Evolutionary conservation across 371 early-diverging fungal species (phyloP).

Genomic region (Syncephalis plumigaleata): DNA sequence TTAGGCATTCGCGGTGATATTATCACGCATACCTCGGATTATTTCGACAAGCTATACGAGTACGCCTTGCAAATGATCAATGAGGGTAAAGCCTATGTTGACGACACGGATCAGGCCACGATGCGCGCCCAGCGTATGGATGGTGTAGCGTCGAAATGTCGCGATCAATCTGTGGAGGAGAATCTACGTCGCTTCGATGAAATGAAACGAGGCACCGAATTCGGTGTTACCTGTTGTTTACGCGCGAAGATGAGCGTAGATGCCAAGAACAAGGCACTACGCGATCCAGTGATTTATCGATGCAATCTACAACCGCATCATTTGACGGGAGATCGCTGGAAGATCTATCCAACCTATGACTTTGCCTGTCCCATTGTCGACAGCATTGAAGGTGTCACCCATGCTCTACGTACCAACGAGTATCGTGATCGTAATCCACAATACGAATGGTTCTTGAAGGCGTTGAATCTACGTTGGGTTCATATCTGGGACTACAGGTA

Average conservation of each 20-base stretch:
- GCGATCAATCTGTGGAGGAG: constrained; percentile 78
- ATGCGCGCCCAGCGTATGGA: constrained; percentile 90
- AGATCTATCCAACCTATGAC: constrained; percentile 99
- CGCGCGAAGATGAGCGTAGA: constrained; percentile 97
- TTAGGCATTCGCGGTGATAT: constrained; percentile 74
- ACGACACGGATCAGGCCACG: constrained; percentile 83
- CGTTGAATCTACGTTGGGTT: constrained; percentile 72
- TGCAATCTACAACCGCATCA: constrained; percentile 92
- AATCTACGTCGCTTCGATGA: constrained; percentile 85
- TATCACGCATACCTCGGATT: constrained; percentile 88
- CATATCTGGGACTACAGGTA: constrained; percentile 82
- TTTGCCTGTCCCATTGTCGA: constrained; percentile 99
- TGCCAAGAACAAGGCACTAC: constrained; percentile 89
- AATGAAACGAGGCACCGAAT: constrained; percentile 83
- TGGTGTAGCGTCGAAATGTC: constrained; percentile 75
- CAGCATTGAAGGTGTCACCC: constrained; percentile 94
- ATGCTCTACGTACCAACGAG: constrained; percentile 97
- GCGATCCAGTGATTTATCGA: constrained; percentile 99
- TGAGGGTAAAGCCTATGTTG: constrained; percentile 91
- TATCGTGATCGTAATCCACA: constrained; percentile 98
- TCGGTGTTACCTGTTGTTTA: constrained; percentile 74
- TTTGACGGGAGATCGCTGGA: constrained; percentile 61
- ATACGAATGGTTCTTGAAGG: constrained; percentile 96
- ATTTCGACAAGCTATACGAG: constrained; percentile 84
- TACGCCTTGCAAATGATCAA: constrained; percentile 80